Evolutionary conservation across 2,329 filamentous ascomycete genomes (phyloP).

Genomic region (Ascochyta viciae-villosae): DNA sequence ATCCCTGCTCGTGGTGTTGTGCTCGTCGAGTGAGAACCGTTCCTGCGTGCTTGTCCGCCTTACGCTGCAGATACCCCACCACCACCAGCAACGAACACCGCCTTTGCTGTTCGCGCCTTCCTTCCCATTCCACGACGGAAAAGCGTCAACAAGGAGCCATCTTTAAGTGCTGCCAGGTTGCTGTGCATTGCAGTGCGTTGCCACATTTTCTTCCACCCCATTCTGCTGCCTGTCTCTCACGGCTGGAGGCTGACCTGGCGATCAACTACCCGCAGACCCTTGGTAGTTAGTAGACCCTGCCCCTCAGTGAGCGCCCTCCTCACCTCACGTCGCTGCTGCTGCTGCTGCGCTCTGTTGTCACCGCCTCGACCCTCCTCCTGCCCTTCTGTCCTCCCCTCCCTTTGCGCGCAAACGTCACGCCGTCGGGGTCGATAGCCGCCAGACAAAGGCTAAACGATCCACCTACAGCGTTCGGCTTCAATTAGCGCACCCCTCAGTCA

Average conservation of each 20-base stretch:
- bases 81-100: slow-evolving; percentile 16
- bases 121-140: slow-evolving; percentile 25
- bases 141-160: slow-evolving; percentile 5
- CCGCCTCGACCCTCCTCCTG: slow-evolving; percentile 6
- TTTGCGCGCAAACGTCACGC: slow-evolving; percentile 9
- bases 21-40: slow-evolving; percentile 17
- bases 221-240: slow-evolving; percentile 2
- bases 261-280: slow-evolving; percentile 21
- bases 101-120: slow-evolving; percentile 5
- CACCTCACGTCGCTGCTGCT: slow-evolving; percentile 7
- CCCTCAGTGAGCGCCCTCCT: slow-evolving; percentile 20
- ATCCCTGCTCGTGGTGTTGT: slow-evolving; percentile 18
- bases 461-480: slow-evolving; percentile 13
- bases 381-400: neutral
- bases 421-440: slow-evolving; percentile 9
- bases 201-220: slow-evolving; percentile 10
- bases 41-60: slow-evolving; percentile 15
- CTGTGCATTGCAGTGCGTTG: slow-evolving; percentile 15
- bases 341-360: slow-evolving; percentile 14
- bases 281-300: slow-evolving; percentile 19
- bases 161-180: slow-evolving; percentile 11
- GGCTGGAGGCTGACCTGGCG: slow-evolving; percentile 25
- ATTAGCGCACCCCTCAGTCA: slow-evolving; percentile 21
- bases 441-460: slow-evolving; percentile 11
- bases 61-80: slow-evolving; percentile 25